Evolutionary conservation across 306 rosid species (phyloP).

Genomic region (Lathyrus aphaca): DNA sequence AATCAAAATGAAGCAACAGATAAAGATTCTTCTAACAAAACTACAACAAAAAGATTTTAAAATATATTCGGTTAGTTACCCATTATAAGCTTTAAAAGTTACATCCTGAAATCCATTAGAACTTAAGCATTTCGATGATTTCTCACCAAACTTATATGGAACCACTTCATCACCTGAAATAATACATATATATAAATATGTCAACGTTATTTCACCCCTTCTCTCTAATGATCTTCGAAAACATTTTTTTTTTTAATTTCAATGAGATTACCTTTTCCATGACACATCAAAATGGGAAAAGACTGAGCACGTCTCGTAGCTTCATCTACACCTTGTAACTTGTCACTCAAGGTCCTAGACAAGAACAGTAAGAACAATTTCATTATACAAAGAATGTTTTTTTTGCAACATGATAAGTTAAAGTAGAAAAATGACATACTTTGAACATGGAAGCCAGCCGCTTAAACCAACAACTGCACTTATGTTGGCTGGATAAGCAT

Average conservation of each 20-base stretch:
- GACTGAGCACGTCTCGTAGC: conserved; percentile 68
- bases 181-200: not conserved
- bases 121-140: conserved; percentile 60
- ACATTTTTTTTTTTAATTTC: not conserved
- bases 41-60: conserved; percentile 2
- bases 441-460: conserved; percentile 99
- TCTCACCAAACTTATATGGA: conserved; percentile 81
- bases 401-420: conserved; percentile 30
- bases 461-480: conserved; percentile 89
- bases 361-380: conserved; percentile 36
- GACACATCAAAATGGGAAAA: conserved; percentile 85
- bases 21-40: conserved; percentile 18
- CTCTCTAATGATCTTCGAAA: not conserved
- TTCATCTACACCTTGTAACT: conserved; percentile 66
- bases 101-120: conserved; percentile 77
- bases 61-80: conserved; percentile 49
- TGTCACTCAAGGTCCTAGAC: conserved; percentile 69
- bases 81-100: conserved; percentile 71
- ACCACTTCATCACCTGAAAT: conserved; percentile 87
- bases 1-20: not conserved
- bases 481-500: conserved; percentile 72
- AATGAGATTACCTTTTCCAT: conserved; percentile 77
- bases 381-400: conserved; percentile 21
- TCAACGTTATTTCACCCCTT: conserved; percentile 18
- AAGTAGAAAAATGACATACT: conserved; percentile 49